phyloP scores from a whole-genome alignment of 148 eudicot species.

The Fagopyrum tataricum region DNA sequence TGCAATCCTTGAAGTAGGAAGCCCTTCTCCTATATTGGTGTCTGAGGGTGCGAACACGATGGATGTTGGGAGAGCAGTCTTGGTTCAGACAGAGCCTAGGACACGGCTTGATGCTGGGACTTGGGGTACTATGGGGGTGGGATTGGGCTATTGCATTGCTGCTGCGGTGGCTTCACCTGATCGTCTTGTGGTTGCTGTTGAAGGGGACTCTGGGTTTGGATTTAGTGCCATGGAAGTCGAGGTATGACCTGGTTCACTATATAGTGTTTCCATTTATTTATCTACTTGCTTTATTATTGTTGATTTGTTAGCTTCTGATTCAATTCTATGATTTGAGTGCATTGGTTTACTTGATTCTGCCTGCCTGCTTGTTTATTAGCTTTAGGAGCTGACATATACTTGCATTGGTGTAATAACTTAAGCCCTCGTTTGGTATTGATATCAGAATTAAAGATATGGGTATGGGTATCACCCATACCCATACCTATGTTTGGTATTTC shows the following conservation, averaged over 20 bases:
- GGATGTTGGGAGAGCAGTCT: constrained; percentile 87
- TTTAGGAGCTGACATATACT: background rate
- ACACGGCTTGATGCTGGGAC: constrained; percentile 98
- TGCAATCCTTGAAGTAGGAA: constrained; percentile 60
- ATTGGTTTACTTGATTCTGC: background rate
- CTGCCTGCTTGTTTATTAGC: background rate
- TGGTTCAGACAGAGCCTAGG: constrained; percentile 90
- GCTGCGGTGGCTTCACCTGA: constrained; percentile 97
- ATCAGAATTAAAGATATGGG: no score
- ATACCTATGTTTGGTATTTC: no score
- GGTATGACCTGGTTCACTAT: constrained; percentile 28
- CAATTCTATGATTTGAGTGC: background rate
- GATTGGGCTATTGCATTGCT: constrained; percentile 96
- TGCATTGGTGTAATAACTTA: background rate
- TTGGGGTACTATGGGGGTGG: constrained; percentile 99
- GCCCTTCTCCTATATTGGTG: constrained; percentile 79
- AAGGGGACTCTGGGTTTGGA: constrained; percentile 97
- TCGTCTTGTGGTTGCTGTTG: constrained; percentile 95
- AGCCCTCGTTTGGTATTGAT: no score
- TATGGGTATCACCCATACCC: no score
- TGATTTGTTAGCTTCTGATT: background rate
- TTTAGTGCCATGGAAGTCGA: constrained; percentile 99
- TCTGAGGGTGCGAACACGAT: constrained; percentile 97
- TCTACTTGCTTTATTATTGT: background rate
- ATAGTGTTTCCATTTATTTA: background rate